phyloP scores from a whole-genome alignment of 306 rosid genomes.

The Vigna trinervia region DNA sequence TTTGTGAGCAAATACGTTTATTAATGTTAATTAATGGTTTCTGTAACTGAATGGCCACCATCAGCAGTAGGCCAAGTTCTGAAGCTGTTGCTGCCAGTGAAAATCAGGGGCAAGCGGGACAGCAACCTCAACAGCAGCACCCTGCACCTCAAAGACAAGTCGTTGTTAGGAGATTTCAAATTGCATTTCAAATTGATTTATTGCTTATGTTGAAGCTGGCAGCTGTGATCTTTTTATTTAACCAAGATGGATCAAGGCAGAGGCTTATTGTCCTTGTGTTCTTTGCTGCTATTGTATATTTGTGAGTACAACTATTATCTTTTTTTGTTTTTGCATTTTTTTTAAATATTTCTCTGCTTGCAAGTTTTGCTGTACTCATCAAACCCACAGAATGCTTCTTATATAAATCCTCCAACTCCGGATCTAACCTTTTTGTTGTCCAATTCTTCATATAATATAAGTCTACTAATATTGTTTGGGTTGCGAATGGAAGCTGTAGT shows the following conservation, averaged over 20 bases:
- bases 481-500: slow-evolving; percentile 40
- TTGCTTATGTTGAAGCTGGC: slow-evolving; percentile 92
- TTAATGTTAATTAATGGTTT: slow-evolving; percentile 30
- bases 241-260: slow-evolving; percentile 98
- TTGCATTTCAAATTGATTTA: slow-evolving; percentile 91
- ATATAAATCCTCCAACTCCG: neutral
- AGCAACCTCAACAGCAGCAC: slow-evolving; percentile 79
- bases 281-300: slow-evolving; percentile 78
- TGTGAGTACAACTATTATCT: slow-evolving; percentile 79
- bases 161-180: slow-evolving; percentile 84
- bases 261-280: slow-evolving; percentile 84
- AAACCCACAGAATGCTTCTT: neutral
- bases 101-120: slow-evolving; percentile 78
- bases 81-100: slow-evolving; percentile 65
- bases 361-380: slow-evolving; percentile 30
- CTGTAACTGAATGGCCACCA: slow-evolving; percentile 40
- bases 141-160: slow-evolving; percentile 86
- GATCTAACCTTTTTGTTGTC: slow-evolving; percentile 1
- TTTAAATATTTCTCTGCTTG: slow-evolving; percentile 25
- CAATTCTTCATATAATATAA: slow-evolving; percentile 17
- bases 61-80: slow-evolving; percentile 61
- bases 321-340: neutral
- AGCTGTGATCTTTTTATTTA: slow-evolving; percentile 88
- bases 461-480: slow-evolving; percentile 19
- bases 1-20: slow-evolving; percentile 23